Conservation (phyloP, 108 stramenopile genomes). For the Skeletonema marinoi region DNA sequence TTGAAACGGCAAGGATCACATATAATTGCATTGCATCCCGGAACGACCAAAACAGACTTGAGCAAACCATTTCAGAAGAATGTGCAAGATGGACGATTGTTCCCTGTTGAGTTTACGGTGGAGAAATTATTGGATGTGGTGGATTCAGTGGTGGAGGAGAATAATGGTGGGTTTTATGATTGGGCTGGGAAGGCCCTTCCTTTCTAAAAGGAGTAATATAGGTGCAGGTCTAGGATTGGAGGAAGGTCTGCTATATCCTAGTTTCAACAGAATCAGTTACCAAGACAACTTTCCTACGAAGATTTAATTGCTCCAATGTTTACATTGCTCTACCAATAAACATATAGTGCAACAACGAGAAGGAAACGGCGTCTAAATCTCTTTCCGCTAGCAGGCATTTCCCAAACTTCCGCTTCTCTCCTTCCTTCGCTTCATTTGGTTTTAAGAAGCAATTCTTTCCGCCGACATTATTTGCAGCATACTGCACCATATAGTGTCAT, state of each 20-base stretch:
- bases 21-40: conserved; percentile 87
- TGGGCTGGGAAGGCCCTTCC: conserved; percentile 57
- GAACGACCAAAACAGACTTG: conserved; percentile 92
- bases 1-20: conserved; percentile 69
- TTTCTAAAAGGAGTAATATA: conserved; percentile 10
- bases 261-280: too few relatives aligned
- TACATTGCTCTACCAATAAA: too few relatives aligned
- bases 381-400: too few relatives aligned
- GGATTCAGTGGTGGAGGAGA: conserved; percentile 54
- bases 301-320: too few relatives aligned
- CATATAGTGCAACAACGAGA: too few relatives aligned
- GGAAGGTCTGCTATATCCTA: background rate
- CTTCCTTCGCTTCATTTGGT: too few relatives aligned
- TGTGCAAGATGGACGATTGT: conserved; percentile 79
- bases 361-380: too few relatives aligned
- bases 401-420: too few relatives aligned
- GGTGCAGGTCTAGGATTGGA: background rate
- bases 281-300: too few relatives aligned
- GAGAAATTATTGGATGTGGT: conserved; percentile 54
- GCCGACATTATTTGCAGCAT: too few relatives aligned
- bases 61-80: conserved; percentile 88
- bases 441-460: too few relatives aligned
- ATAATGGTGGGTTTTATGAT: conserved; percentile 61
- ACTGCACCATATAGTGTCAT: too few relatives aligned
- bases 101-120: conserved; percentile 67